Evolutionary conservation across 768 basidiomycete species (phyloP).

Genomic region (Tricholoma sp.): DNA sequence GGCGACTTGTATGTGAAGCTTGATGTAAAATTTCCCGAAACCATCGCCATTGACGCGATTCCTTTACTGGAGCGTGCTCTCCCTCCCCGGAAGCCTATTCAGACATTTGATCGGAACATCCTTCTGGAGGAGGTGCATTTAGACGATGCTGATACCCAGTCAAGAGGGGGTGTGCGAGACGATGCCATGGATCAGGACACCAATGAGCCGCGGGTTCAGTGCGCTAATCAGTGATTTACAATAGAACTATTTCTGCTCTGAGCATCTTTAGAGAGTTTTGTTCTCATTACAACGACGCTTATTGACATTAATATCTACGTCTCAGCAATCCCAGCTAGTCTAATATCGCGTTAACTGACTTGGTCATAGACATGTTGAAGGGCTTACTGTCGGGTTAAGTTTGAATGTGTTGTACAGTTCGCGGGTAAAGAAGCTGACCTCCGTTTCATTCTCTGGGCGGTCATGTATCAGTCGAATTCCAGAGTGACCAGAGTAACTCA

Average conservation of each 20-base stretch:
- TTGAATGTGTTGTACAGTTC: constrained; percentile 78
- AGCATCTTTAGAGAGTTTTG: constrained; percentile 24
- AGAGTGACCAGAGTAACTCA: constrained; percentile 27
- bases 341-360: constrained; percentile 13
- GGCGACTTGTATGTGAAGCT: constrained; percentile 91
- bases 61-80: constrained; percentile 79
- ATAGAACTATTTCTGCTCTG: constrained; percentile 11
- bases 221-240: constrained; percentile 73
- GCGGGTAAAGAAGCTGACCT: constrained; percentile 87
- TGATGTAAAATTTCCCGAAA: constrained; percentile 84
- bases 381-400: constrained; percentile 69
- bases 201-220: constrained; percentile 93
- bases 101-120: constrained; percentile 62
- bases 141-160: constrained; percentile 70
- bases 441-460: constrained; percentile 87
- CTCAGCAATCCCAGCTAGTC: constrained; percentile 43
- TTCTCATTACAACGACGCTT: constrained; percentile 31
- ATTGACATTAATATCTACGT: constrained; percentile 34
- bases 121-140: constrained; percentile 81
- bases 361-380: not conserved
- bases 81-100: constrained; percentile 65
- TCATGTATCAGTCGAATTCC: not conserved
- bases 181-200: constrained; percentile 93
- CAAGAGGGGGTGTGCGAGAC: constrained; percentile 48
- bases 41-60: constrained; percentile 61